These are phyloP conservation scores for Phytophthora fragariae DNA, from an alignment of 352 stramenopile species.

Conservation along the genomic window DNA sequence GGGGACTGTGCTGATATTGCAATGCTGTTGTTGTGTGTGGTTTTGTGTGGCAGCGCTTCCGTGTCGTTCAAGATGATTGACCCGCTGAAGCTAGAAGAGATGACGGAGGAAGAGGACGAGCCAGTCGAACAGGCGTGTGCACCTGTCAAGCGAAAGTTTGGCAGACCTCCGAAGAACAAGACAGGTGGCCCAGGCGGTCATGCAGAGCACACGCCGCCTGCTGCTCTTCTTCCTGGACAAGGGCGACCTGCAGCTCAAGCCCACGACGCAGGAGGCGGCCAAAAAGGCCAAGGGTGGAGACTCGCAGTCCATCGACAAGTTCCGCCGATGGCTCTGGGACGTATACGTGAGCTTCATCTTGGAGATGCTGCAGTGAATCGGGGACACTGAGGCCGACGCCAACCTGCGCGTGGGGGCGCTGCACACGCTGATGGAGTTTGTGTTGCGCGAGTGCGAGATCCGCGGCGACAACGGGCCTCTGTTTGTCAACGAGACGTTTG, in stretches of 20 bases:
- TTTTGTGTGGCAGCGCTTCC: conserved; percentile 44
- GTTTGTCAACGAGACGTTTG: conserved; percentile 63
- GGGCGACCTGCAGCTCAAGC: conserved; percentile 55
- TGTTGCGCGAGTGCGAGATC: conserved; percentile 77
- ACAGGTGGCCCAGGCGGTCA: conserved; percentile 66
- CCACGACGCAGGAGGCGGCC: conserved; percentile 59
- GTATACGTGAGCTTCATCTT: conserved; percentile 18
- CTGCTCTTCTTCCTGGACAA: conserved; percentile 88
- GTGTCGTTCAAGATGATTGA: conserved; percentile 74
- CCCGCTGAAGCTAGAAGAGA: conserved; percentile 47
- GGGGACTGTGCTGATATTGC: too few relatives aligned
- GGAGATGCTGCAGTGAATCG: too few relatives aligned
- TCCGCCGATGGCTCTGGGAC: conserved; percentile 31
- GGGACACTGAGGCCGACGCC: conserved; percentile 39
- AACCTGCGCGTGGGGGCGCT: conserved; percentile 81
- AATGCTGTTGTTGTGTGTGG: too few relatives aligned
- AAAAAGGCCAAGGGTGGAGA: conserved; percentile 31
- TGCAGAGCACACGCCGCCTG: conserved; percentile 83
- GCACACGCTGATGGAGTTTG: conserved; percentile 91
- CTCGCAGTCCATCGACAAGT: too few relatives aligned
- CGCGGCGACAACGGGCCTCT: conserved; percentile 21
- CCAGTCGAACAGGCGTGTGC: conserved; percentile 20
- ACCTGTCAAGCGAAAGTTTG: conserved; percentile 56
- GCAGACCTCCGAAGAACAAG: conserved; percentile 55
- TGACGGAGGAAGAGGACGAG: conserved; percentile 38